Conservation (phyloP, 83 land plant species). For the Picea mariana region DNA sequence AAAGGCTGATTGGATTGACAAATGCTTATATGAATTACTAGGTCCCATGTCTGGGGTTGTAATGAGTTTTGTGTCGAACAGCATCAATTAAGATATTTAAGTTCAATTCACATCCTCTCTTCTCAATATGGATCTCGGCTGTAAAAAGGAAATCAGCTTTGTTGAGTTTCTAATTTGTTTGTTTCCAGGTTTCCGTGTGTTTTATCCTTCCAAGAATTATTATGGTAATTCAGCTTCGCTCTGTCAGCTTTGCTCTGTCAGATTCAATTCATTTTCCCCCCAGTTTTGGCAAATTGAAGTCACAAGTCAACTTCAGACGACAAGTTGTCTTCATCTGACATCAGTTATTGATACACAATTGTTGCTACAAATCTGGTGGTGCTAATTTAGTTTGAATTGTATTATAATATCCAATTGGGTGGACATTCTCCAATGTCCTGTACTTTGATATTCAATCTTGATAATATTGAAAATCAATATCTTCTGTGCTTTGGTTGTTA, state of each 20-base stretch:
- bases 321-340: not conserved
- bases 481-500: too few relatives aligned
- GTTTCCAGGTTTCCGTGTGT: not conserved
- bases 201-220: not conserved
- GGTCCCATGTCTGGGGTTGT: not conserved
- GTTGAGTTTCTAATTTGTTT: not conserved
- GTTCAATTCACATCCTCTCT: not conserved
- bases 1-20: not conserved
- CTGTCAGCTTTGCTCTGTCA: too few relatives aligned
- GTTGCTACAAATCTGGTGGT: not conserved
- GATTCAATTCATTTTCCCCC: not conserved
- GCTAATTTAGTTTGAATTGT: not conserved
- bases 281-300: not conserved
- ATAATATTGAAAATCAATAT: too few relatives aligned
- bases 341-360: not conserved
- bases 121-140: not conserved
- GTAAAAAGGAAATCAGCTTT: not conserved
- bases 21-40: not conserved
- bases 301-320: not conserved
- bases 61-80: not conserved
- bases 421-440: too few relatives aligned
- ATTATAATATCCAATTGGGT: too few relatives aligned
- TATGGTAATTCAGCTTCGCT: not conserved
- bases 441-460: too few relatives aligned
- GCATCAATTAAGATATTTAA: not conserved